Base-by-base conservation (phyloP, 129 eudicot species). In the Sambucus nigra region DNA sequence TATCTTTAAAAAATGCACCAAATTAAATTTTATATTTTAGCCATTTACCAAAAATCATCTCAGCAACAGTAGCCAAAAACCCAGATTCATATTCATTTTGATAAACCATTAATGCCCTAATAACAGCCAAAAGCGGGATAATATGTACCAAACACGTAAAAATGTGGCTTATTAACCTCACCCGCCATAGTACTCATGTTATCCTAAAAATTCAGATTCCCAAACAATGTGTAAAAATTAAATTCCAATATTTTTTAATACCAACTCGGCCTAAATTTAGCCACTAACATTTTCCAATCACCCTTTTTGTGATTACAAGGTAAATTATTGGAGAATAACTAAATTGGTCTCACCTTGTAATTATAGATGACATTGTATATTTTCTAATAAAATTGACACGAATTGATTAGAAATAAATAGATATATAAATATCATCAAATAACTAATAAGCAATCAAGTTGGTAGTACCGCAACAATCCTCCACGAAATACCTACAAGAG, bases 101-200 rank as follows among this genome's bases (percentile, higher is more conserved):
- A 17, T 71, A 79, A 1, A 71, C 73, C 0, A 31, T 12, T 11
- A 80, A 77, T 0, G 87, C 76, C 0, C 87, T 79, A 0, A 73
- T 74, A 0, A 75, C 87, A 4, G 87, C 87, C 47, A 80, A 45
- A 0, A 80, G 60, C 4, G 87, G 87, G 66, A 75, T 56, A 25
- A 79, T 59, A 1, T 79, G 71, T 0, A 79, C 81, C 33, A 80
- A 57, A 48, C 82, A 80, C 7, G 87, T 80, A 5, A 80, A 46
- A 26, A 80, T 71, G 63, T 0, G 86, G 86, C 15, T 74, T 71
- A 7, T 74, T 70, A 4, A 79, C 86, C 63, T 79, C 86, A 1
- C 86, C 86, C 2, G 86, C 86, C 86, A 79, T 70, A 0, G 86
- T 79, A 39, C 86, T 79, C 0, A 79, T 81, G 0, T 65, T 70